A percentile compares a stretch with the other conserved stretches of the same genome.
Evolutionary conservation across 495 filamentous ascomycete genomes (phyloP).

Genomic region (Annulohypoxylon stygium): DNA sequence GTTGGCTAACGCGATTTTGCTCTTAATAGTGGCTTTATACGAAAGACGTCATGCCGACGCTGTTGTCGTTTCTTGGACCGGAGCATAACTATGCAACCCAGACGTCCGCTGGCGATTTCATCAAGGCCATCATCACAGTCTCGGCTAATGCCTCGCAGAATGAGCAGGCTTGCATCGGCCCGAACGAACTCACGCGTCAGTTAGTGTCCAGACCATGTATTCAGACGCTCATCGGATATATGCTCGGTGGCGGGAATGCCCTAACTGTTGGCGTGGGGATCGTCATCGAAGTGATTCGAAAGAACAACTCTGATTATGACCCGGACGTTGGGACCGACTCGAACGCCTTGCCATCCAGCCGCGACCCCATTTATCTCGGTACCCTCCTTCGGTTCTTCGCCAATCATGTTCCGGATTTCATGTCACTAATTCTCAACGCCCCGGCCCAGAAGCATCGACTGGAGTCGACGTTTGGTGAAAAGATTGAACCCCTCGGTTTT

Average conservation of each 20-base stretch:
- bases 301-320: conserved; percentile 99
- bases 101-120: conserved; percentile 96
- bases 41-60: conserved; percentile 86
- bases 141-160: conserved; percentile 98
- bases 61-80: conserved; percentile 88
- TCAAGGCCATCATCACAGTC: conserved; percentile 99
- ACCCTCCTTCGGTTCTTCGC: conserved; percentile 93
- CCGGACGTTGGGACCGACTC: conserved; percentile 85
- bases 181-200: conserved; percentile 95
- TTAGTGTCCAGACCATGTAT: conserved; percentile 91
- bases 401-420: conserved; percentile 92
- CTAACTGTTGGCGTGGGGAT: conserved; percentile 97
- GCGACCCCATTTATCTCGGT: conserved; percentile 97
- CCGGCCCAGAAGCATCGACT: conserved; percentile 59
- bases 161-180: conserved; percentile 96
- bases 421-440: conserved; percentile 86
- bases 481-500: conserved; percentile 95
- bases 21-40: conserved; percentile 86
- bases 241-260: conserved; percentile 94
- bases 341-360: conserved; percentile 80
- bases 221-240: conserved; percentile 83
- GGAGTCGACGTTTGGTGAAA: conserved; percentile 82
- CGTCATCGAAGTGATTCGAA: conserved; percentile 97
- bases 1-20: conserved; percentile 36
- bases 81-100: conserved; percentile 88